phyloP scores from a whole-genome alignment of 228 moss, liverwort and hornwort species.

The Sphagnum magellanicum region DNA sequence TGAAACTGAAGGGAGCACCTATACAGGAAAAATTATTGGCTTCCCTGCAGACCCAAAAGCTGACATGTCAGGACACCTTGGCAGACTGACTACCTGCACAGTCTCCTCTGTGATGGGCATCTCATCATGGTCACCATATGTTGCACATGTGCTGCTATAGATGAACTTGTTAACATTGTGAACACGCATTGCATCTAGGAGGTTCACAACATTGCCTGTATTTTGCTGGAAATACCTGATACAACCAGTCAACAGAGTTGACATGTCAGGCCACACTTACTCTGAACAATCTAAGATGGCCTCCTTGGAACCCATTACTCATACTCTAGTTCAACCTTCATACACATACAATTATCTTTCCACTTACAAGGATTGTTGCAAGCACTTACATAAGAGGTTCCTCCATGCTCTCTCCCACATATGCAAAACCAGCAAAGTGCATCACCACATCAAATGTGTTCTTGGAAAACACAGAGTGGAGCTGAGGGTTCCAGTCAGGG shows the following conservation, averaged over 20 bases:
- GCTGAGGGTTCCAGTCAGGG: conserved; percentile 5
- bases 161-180: conserved; percentile 16
- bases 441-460: conserved; percentile 21
- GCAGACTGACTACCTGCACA: conserved; percentile 6
- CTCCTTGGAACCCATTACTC: too few relatives aligned
- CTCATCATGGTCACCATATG: conserved; percentile 13
- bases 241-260: neutral
- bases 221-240: conserved; percentile 14
- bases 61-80: too few relatives aligned
- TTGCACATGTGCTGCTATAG: conserved; percentile 21
- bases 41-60: too few relatives aligned
- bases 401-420: conserved; percentile 15
- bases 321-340: too few relatives aligned
- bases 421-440: conserved; percentile 18
- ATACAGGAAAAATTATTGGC: neutral
- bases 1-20: neutral
- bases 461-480: conserved; percentile 12
- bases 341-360: too few relatives aligned
- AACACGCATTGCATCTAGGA: conserved; percentile 23
- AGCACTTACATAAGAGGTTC: conserved; percentile 14
- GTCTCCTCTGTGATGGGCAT: conserved; percentile 18
- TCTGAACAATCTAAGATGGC: too few relatives aligned
- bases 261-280: too few relatives aligned
- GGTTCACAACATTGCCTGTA: conserved; percentile 15
- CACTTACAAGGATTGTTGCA: too few relatives aligned